Evolutionary conservation across 257 asterid species (phyloP).

Genomic region (Solanum sitiens): DNA sequence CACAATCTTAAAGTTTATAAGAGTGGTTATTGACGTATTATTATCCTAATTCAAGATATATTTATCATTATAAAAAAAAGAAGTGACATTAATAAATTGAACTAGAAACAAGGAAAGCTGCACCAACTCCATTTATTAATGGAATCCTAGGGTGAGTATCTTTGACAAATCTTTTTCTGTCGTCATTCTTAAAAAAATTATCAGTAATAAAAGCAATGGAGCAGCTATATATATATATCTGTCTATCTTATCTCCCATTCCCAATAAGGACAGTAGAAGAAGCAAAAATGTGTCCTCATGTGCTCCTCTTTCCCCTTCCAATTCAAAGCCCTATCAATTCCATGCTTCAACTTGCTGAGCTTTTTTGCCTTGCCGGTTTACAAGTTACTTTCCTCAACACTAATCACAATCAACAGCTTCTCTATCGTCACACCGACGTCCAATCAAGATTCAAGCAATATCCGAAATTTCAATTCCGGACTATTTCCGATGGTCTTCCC

Average conservation of each 20-base stretch:
- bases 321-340: conserved; percentile 33
- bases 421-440: conserved; percentile 15
- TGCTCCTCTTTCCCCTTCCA: conserved; percentile 35
- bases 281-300: conserved; percentile 20
- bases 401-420: conserved; percentile 23
- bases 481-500: conserved; percentile 40
- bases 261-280: background rate
- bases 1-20: too few relatives aligned
- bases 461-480: conserved; percentile 23
- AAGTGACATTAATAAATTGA: background rate
- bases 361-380: conserved; percentile 22
- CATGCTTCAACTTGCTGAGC: conserved; percentile 49
- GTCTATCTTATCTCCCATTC: background rate
- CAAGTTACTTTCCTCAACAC: conserved; percentile 32
- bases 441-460: conserved; percentile 10
- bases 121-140: background rate
- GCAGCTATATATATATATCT: background rate
- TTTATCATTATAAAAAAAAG: too few relatives aligned
- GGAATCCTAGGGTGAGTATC: background rate
- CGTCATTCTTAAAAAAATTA: background rate
- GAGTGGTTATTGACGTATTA: too few relatives aligned
- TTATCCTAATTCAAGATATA: too few relatives aligned
- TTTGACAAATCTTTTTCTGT: background rate
- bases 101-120: background rate
- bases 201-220: background rate